Evolutionary conservation across 2,329 filamentous ascomycete species (phyloP).

Genomic region (Zalaria obscura): DNA sequence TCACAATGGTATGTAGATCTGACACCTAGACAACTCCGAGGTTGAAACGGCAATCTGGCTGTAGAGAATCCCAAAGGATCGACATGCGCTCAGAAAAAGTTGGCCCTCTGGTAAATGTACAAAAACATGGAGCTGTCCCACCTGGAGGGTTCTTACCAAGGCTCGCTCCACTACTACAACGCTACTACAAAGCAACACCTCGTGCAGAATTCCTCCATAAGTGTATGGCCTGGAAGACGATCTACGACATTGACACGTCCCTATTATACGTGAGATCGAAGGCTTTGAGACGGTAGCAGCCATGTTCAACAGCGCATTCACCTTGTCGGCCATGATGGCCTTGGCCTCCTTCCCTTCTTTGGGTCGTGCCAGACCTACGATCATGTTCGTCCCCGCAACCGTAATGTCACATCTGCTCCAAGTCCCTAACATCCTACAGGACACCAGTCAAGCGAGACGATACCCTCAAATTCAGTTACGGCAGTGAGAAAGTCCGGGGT

Average conservation of each 20-base stretch:
- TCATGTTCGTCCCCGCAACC: neutral
- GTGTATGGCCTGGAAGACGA: neutral
- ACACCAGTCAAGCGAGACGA: constrained; percentile 7
- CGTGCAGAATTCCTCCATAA: neutral
- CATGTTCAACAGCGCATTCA: constrained; percentile 3
- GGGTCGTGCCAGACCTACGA: constrained; percentile 1
- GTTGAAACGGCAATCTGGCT: neutral
- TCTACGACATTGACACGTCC: neutral
- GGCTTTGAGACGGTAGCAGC: neutral
- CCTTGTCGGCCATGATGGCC: constrained; percentile 4
- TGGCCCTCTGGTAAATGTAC: neutral
- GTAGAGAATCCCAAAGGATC: neutral
- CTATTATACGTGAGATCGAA: neutral
- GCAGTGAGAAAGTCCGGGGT: constrained; percentile 42
- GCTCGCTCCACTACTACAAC: neutral
- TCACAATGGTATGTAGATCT: neutral
- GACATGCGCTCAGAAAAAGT: neutral
- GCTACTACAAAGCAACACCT: no score
- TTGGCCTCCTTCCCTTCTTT: constrained; percentile 1
- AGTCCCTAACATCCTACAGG: neutral
- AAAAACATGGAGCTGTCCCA: neutral
- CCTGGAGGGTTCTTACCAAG: neutral
- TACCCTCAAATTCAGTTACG: constrained; percentile 36
- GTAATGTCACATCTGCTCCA: neutral
- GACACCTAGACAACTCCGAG: neutral